These are phyloP conservation scores for Yueomyces sp. DNA, from an alignment of 805 yeast species.

Conservation along the genomic window DNA sequence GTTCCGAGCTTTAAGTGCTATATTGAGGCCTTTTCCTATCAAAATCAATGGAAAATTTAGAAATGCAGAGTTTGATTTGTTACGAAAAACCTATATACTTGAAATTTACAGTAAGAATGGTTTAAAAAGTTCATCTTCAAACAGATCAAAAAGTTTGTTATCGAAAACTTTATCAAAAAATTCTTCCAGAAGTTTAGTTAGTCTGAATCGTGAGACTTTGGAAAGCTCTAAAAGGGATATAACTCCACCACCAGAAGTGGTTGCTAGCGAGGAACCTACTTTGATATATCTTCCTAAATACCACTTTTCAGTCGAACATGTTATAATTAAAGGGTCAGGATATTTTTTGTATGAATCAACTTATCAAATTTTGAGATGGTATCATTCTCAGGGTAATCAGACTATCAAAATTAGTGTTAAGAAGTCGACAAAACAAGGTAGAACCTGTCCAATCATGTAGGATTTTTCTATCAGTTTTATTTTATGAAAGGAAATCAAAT, in stretches of 20 bases:
- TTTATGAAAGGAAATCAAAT: too few species aligned
- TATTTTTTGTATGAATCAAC: conserved; percentile 36
- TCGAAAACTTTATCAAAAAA: too few species aligned
- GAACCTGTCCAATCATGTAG: too few species aligned
- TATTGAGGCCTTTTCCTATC: conserved; percentile 64
- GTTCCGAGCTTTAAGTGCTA: conserved; percentile 60
- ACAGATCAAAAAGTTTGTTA: too few species aligned
- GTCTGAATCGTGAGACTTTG: too few species aligned
- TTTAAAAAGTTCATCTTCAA: conserved; percentile 1
- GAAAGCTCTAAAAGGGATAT: too few species aligned
- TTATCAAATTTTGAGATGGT: conserved; percentile 57
- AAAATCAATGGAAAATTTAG: conserved; percentile 47
- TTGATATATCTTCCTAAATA: conserved; percentile 55
- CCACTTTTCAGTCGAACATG: conserved; percentile 44
- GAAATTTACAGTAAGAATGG: conserved; percentile 27
- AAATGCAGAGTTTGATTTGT: conserved; percentile 46
- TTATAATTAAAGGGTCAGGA: conserved; percentile 44
- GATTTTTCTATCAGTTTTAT: too few species aligned
- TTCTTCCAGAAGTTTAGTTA: too few species aligned
- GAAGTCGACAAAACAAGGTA: too few species aligned
- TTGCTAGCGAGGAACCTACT: conserved; percentile 21
- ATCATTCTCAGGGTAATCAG: conserved; percentile 37
- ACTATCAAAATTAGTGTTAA: not conserved
- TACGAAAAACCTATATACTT: conserved; percentile 32
- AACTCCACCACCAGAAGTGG: not conserved